phyloP scores from a whole-genome alignment of 331 rosid species.

The Pyrus hybrid region DNA sequence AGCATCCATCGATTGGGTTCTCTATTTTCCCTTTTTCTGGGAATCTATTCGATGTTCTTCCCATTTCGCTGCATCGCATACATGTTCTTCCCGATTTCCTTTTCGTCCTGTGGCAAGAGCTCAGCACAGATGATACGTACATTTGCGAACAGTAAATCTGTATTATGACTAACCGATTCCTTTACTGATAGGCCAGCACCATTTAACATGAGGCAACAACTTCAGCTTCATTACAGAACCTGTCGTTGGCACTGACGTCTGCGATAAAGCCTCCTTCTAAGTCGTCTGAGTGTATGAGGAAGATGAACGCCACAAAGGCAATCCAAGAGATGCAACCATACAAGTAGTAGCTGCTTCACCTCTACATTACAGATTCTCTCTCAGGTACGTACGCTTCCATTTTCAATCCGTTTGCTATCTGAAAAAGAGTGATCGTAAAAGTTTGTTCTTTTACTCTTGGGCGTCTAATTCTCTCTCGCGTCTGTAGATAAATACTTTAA shows the following conservation, averaged over 20 bases:
- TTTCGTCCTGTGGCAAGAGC: not conserved
- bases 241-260: not conserved
- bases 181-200: not conserved
- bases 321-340: too few species aligned
- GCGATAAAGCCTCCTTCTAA: not conserved
- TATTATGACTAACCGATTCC: not conserved
- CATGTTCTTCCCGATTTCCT: not conserved
- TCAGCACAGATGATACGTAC: not conserved
- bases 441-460: constrained; percentile 18
- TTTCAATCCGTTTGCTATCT: not conserved
- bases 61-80: not conserved
- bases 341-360: too few species aligned
- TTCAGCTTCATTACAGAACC: not conserved
- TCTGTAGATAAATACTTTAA: constrained; percentile 38
- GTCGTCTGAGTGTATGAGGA: not conserved
- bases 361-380: not conserved
- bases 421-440: not conserved
- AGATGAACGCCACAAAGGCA: not conserved
- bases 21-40: not conserved
- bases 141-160: not conserved
- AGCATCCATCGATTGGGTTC: not conserved
- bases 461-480: constrained; percentile 60
- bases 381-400: not conserved
- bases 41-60: not conserved
- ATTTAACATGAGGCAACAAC: not conserved